Conservation (phyloP, 345 rosid species). For the Cardiospermum halicacabum region DNA sequence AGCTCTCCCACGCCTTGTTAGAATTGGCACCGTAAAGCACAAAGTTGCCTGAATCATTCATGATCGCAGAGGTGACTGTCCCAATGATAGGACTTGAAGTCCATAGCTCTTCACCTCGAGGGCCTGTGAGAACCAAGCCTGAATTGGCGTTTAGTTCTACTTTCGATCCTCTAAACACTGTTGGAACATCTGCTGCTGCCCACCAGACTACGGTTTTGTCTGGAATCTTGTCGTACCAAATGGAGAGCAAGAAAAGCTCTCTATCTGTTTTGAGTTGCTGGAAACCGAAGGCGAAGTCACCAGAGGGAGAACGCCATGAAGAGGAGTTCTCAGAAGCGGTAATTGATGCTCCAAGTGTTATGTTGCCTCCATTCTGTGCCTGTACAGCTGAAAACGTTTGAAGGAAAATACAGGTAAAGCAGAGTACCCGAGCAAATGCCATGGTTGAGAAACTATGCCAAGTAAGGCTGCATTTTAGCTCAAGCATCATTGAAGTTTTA, state of each 20-base stretch:
- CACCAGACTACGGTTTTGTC: conserved; percentile 26
- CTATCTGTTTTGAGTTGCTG: neutral
- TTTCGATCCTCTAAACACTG: conserved; percentile 17
- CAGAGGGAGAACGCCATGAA: conserved; percentile 30
- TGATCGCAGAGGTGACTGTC: neutral
- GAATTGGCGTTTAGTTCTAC: conserved; percentile 17
- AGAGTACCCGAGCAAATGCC: neutral
- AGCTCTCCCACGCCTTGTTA: conserved; percentile 7
- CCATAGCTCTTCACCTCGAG: conserved; percentile 15
- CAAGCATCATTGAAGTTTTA: neutral
- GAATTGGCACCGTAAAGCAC: neutral
- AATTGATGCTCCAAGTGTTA: neutral
- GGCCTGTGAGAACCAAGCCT: conserved; percentile 16
- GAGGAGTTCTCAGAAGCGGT: neutral
- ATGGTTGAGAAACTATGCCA: neutral
- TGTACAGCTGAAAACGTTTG: neutral
- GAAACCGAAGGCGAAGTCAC: conserved; percentile 32
- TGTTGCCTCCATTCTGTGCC: conserved; percentile 3
- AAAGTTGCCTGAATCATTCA: conserved; percentile 12
- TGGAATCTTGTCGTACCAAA: conserved; percentile 29
- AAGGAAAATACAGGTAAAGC: neutral
- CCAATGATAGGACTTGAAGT: neutral
- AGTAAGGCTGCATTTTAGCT: neutral
- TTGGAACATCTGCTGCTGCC: conserved; percentile 8
- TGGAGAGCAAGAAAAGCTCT: conserved; percentile 21